Evolutionary conservation across 192 early-diverging fungal genomes (phyloP), one percentile per base, ranked within the genome.

Genomic region (Fimicolochytrium jonesii): DNA sequence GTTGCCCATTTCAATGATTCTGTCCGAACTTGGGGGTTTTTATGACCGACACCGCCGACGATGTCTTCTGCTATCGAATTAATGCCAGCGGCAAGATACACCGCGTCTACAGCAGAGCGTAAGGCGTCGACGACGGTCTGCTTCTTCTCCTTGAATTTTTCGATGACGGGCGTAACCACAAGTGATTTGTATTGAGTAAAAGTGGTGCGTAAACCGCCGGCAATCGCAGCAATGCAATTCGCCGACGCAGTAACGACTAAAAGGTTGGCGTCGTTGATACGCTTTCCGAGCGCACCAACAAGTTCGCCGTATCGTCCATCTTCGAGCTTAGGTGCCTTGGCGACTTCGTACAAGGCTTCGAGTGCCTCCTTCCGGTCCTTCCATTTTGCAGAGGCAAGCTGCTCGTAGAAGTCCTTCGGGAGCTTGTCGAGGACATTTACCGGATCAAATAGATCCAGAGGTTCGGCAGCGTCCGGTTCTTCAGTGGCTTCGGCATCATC

Each of bases 91-190:
- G 87, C 77, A 17, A 75, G 70, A 66, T 89, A 94, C 6, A 92
- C 87, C 6, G 91, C 92, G 61, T 95, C 92, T n/a, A 92, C 66
- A 1, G 91, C 90, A 15, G 70, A 71, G 7, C 87, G 64, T 1
- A 98, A 68, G 6, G 92, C 86, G 26, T 98, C 94, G 3, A 96
- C 66, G 9, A 97, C 92, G 1, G 82, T 82, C 39, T 85, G 77
- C 67, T 98, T 99, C 56, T 93, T 90, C 70, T 99, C 97, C 68
- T 99, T 99, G 10, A 92, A 78, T 63, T 90, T 91, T 75, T 97
- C 97, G 31, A 98, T 75, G 23, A 95, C 69, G 10, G 89, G 88
- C 6, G 71, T 61, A 25, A 86, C 56, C 6, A 90, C 83, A 45
- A 88, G 75, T 7, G 74, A 53, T 45, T 89, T 83, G 59, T 94